Conservation (phyloP, 805 yeast genomes). For the Lipomyces starkeyi region DNA sequence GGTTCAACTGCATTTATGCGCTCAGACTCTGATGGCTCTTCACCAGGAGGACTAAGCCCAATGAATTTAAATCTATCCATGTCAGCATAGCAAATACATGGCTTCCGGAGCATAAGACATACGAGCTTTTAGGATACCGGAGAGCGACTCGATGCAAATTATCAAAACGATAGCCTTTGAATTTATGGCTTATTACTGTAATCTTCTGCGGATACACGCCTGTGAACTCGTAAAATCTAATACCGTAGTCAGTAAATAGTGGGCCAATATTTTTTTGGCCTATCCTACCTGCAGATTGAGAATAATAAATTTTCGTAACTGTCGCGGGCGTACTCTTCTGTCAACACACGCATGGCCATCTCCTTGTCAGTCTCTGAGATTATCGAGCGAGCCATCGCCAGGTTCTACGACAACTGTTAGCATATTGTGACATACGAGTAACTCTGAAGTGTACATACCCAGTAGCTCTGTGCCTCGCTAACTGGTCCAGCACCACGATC, state of each 20-base stretch:
- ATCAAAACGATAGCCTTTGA: slow-evolving; percentile 65
- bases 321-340: slow-evolving; percentile 79
- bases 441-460: slow-evolving; percentile 56
- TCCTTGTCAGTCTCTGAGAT: slow-evolving; percentile 17
- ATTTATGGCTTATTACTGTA: slow-evolving; percentile 74
- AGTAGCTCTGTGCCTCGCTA: slow-evolving; percentile 55
- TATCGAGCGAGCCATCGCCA: slow-evolving; percentile 20
- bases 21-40: slow-evolving; percentile 31
- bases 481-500: slow-evolving; percentile 58
- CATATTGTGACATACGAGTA: slow-evolving; percentile 33
- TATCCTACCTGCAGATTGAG: slow-evolving; percentile 46
- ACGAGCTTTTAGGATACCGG: slow-evolving; percentile 32
- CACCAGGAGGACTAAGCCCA: slow-evolving; percentile 38
- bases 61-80: slow-evolving; percentile 23
- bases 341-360: slow-evolving; percentile 45
- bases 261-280: not conserved
- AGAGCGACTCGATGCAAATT: slow-evolving; percentile 40
- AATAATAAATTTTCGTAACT: slow-evolving; percentile 78
- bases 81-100: not conserved
- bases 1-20: slow-evolving; percentile 32
- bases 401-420: slow-evolving; percentile 8
- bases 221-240: slow-evolving; percentile 51
- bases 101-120: not conserved
- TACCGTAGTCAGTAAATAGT: not conserved
- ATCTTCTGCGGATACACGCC: slow-evolving; percentile 57